Conservation (phyloP, 2,329 filamentous ascomycete species). For the Phaeosphaeria sp. region DNA sequence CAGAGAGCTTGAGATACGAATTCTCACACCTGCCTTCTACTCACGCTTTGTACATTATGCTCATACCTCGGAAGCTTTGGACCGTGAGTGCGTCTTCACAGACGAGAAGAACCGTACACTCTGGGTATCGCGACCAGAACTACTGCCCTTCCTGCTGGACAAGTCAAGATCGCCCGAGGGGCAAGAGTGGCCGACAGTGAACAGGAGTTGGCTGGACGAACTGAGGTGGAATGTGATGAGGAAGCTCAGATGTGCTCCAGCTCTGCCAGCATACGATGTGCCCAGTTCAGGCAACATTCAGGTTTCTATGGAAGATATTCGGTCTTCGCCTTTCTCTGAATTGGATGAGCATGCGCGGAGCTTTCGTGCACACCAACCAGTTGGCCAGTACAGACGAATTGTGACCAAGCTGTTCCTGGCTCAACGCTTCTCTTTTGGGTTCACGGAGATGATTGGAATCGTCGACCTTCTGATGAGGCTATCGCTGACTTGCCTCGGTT, state of each 20-base stretch:
- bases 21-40: conserved; percentile 73
- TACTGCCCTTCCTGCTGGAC: conserved; percentile 50
- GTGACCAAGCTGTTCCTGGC: conserved; percentile 53
- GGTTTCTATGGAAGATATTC: conserved; percentile 44
- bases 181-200: conserved; percentile 25
- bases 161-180: conserved; percentile 34
- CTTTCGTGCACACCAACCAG: conserved; percentile 12
- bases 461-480: conserved; percentile 73
- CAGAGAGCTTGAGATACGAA: conserved; percentile 61
- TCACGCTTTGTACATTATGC: conserved; percentile 69
- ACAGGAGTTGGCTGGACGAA: conserved; percentile 22
- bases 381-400: conserved; percentile 45
- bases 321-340: conserved; percentile 46
- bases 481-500: conserved; percentile 55
- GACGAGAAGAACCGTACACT: conserved; percentile 65
- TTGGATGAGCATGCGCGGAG: conserved; percentile 48
- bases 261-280: conserved; percentile 47
- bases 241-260: conserved; percentile 50
- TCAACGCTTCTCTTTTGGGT: conserved; percentile 48
- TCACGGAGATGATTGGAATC: conserved; percentile 64
- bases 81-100: conserved; percentile 61
- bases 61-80: conserved; percentile 67
- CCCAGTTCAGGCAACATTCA: neutral
- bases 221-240: conserved; percentile 49
- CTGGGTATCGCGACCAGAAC: conserved; percentile 62